Base-by-base conservation (phyloP, 495 filamentous ascomycete species). In the Pyronema omphalodes region DNA sequence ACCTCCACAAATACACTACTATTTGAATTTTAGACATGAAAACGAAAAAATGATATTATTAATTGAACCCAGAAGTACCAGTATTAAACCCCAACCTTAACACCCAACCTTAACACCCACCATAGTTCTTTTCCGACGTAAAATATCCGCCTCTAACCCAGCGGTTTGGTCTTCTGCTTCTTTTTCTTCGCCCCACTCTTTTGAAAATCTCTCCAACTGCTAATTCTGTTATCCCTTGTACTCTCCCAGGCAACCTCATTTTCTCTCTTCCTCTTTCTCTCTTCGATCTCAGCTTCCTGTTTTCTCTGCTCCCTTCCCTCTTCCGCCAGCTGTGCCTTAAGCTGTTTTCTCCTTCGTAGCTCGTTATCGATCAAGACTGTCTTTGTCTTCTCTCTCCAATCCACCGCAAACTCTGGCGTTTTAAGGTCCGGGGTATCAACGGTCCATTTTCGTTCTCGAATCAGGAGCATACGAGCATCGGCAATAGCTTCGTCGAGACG, bases 301-400 rank as follows among this genome's bases (percentile, higher is more conserved):
- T 82, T 84, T 64, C 80, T 77, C 74, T 93, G 79, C 74, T 93
- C 83, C 52, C 93, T 74, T 37, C 91, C 91, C 67, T 99, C 91
- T 71, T 99, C 91, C 66, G 91, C 85, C 82, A 96, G 78, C 71
- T 88, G 84, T 56, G 84, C 93, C 73, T 94, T 93, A 63, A 86
- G 55, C 75, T 94, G 88, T 61, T 85, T 80, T 55, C 85, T 75
- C 45, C 86, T 71, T 34, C 88, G 75, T 63, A 86, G 73, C 72
- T 95, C 93, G 66, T 89, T 88, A 55, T 99, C 93, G 59, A 95
- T 79, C 57, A 99, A 73, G 53, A 99, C 93, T 57, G 79, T 73
- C 56, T 84, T 83, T n/a, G 84, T 85, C 78, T 94, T 96, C 67
- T 86, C 76, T 54, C 81, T 77, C 91, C 91, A 96, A 62, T 84